Evolutionary conservation across 805 yeast species (phyloP), one percentile per base, ranked within the genome.

Genomic region (Tetrapisispora nanseiensis): DNA sequence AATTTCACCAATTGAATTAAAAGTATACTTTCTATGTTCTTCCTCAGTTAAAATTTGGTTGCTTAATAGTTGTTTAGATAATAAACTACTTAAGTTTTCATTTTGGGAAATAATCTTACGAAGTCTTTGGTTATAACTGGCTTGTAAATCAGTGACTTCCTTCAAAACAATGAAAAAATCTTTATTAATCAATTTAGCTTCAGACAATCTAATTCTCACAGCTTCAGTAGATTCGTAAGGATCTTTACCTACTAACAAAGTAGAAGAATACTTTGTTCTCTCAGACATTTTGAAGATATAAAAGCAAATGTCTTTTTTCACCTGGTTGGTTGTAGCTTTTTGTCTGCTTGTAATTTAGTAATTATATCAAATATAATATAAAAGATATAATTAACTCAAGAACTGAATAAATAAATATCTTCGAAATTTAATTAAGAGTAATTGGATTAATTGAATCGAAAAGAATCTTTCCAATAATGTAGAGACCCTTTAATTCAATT

Each of bases 161-260:
- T 73, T 70, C 44, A 83, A 68, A 71, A 85, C 74, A 32, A 68
- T 69, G 30, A 83, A 77, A 47, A 85, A 68, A 39, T 75, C 78
- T 44, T 73, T 74, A 52, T 81, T 82, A 38, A 78, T 63, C 36
- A 68, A 55, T 51, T 73, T 72, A 37, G 79, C 76, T 50, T 73
- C 75, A 30, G 70, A 63, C 34, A 76, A 65, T 47, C 87, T 72
- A 39, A 78, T 70, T 41, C 77, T 66, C 23, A 82, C 67, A 22
- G 76, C 67, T 52, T 76, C 82, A 46, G 78, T 72, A 16, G 84
- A 78, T 50, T 74, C 79, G 26, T 67, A 65, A n/a, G 86, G 85
- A 49, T 76, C 72, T 19, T 70, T 54, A 10, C 35, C 44, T 13
- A 49, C 46, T n/a, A 51, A 35, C 23, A 71, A 63, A 21, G 70